Conservation (phyloP, 305 asterid genomes). For the Fraxinus sp. region DNA sequence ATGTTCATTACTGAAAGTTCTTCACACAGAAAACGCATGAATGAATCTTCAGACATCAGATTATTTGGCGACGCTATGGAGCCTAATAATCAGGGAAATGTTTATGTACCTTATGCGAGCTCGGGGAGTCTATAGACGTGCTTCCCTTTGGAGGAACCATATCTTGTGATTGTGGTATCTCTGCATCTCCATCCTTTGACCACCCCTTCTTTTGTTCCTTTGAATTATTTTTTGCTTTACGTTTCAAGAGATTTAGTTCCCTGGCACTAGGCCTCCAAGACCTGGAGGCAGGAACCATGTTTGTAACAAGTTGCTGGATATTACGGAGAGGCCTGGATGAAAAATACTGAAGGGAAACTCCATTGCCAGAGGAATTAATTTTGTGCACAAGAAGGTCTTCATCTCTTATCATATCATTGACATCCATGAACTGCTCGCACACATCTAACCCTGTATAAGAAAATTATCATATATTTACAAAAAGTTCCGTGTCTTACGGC, state of each 20-base stretch:
- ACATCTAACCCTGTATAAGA: constrained; percentile 77
- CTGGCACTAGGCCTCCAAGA: constrained; percentile 98
- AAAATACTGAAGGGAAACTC: constrained; percentile 60
- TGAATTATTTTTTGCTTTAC: constrained; percentile 80
- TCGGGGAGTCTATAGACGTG: constrained; percentile 52
- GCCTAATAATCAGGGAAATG: constrained; percentile 12
- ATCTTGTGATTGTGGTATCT: constrained; percentile 65
- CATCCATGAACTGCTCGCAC: constrained; percentile 98
- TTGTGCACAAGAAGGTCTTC: constrained; percentile 85
- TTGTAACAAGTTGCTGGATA: constrained; percentile 74
- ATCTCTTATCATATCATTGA: constrained; percentile 87
- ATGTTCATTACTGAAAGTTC: background rate
- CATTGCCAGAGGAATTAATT: constrained; percentile 58
- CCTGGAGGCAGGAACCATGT: constrained; percentile 77
- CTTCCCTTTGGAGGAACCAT: constrained; percentile 63
- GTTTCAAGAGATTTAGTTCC: constrained; percentile 88
- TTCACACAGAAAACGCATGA: background rate
- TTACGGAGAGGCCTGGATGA: constrained; percentile 58
- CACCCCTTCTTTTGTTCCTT: constrained; percentile 90
- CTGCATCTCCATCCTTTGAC: constrained; percentile 78
- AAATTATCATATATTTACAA: constrained; percentile 26
- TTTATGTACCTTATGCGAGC: constrained; percentile 66
- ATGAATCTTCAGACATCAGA: background rate
- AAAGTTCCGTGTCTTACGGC: background rate
- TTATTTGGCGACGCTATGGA: background rate